Base-by-base conservation (phyloP, 495 filamentous ascomycete genomes). In the Lasiosphaeria hispida region DNA sequence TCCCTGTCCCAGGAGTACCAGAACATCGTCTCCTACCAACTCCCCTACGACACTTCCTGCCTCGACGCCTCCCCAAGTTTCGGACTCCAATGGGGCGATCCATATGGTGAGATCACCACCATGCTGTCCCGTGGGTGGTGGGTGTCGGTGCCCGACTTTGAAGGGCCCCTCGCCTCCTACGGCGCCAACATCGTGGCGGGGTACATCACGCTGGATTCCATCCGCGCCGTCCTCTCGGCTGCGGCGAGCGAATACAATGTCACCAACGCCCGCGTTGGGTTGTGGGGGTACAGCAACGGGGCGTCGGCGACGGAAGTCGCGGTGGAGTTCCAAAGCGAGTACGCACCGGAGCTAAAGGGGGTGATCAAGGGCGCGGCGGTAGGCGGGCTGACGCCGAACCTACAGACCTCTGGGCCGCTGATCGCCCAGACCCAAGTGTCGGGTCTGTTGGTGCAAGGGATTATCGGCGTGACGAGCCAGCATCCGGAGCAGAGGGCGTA, bases 281-380 rank as follows among this genome's bases (percentile, higher is more conserved):
- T 83, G 42, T 83, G 77, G 76, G 83, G 82, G 1, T 86, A 84
- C 61, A 83, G 78, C 13, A 81, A 83, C 23, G 83, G 82, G 33
- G 72, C 75, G 4, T 69, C 84, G 30, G 81, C 82, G 1, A 81
- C 72, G 1, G 80, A 81, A 49, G 80, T 73, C 68, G 82, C 81
- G 0, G 76, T 74, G 18, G 77, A 83, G 58, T 58, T 85, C 35
- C 79, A 83, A 19, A 66, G 65, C n/a, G 63, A 66, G 18, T 86
- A 86, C 64, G 83, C 83, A 1, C 77, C 82, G 0, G 77, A 81
- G 23, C 63, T 86, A 3, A 57, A 72, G 34, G 72, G n/a, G n/a
- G n/a, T n/a, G n/a, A n/a, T 85, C 60, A 70, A 69, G n/a, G 83
- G 80, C 9, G 78, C 75, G 36, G 78, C 74, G 0, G 51, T 81